Percentiles rank a stretch among this genome's conserved stretches.
Conservation (phyloP, 2,329 filamentous ascomycete species). For the Ophiostoma tasmaniense region DNA sequence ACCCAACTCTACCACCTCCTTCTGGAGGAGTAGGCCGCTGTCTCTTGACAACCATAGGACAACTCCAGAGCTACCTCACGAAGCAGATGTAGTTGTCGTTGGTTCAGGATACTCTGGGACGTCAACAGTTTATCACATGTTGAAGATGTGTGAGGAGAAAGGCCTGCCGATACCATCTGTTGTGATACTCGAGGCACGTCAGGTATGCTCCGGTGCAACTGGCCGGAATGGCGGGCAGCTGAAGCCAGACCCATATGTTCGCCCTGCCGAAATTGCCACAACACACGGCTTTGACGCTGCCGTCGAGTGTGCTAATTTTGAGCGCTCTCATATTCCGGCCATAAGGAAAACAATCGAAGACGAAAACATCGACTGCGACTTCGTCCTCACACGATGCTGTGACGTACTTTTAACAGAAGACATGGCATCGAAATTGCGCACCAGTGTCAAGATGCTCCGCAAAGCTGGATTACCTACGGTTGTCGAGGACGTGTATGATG, state of each 20-base stretch:
- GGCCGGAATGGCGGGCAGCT: not conserved
- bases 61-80: not conserved
- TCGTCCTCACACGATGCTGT: not conserved
- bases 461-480: not conserved
- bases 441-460: not conserved
- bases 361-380: not conserved
- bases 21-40: not conserved
- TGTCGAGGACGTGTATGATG: not conserved
- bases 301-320: not conserved
- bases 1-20: slow-evolving; percentile 1
- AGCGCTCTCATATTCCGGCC: not conserved
- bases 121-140: not conserved
- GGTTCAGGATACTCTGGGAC: not conserved
- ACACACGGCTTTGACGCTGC: not conserved
- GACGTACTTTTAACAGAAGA: not conserved
- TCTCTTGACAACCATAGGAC: not conserved
- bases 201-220: not conserved
- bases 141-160: not conserved
- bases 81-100: not conserved
- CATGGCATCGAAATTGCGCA: not conserved
- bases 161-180: not conserved
- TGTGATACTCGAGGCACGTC: not conserved
- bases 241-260: slow-evolving; percentile 3
- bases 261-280: not conserved
- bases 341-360: not conserved